Percentiles rank a stretch among this genome's conserved stretches.
Conservation (phyloP, 768 basidiomycete genomes). For the Pleurotus platypus region DNA sequence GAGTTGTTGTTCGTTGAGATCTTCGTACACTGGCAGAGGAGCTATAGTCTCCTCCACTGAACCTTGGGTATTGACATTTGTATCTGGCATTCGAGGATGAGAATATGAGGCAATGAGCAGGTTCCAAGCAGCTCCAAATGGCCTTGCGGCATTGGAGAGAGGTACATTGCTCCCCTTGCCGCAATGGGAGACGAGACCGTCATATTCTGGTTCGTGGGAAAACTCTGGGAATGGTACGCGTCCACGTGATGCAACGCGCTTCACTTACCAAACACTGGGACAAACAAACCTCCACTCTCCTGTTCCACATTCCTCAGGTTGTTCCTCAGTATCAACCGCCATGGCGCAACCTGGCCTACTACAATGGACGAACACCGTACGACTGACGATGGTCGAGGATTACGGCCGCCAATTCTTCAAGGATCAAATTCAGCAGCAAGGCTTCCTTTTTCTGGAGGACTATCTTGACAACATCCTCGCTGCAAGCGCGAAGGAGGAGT, state of each 20-base stretch:
- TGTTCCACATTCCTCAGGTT: neutral
- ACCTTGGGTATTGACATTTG: no score
- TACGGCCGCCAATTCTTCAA: constrained; percentile 68
- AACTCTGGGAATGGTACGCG: constrained; percentile 2
- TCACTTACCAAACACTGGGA: neutral
- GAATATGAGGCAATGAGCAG: no score
- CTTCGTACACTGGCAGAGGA: neutral
- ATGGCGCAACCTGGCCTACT: constrained; percentile 54
- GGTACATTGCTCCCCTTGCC: no score
- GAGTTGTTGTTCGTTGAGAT: constrained; percentile 47
- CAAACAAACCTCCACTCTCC: constrained; percentile 3
- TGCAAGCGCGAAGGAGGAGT: constrained; percentile 66
- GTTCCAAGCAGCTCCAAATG: no score
- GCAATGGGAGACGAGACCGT: no score
- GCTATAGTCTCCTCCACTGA: no score
- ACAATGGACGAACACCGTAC: constrained; percentile 66
- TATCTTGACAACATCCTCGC: constrained; percentile 69
- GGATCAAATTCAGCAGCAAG: constrained; percentile 70
- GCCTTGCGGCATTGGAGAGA: no score
- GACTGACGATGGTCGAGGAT: constrained; percentile 68
- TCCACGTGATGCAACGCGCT: constrained; percentile 24
- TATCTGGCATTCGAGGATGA: no score
- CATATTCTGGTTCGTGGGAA: no score
- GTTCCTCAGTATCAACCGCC: constrained; percentile 8
- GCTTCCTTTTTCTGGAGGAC: constrained; percentile 76